Percentiles rank a stretch among this genome's conserved stretches.
These are phyloP conservation scores for Amylocarpus encephaloides DNA, from an alignment of 2,329 filamentous ascomycete species.

Conservation along the genomic window DNA sequence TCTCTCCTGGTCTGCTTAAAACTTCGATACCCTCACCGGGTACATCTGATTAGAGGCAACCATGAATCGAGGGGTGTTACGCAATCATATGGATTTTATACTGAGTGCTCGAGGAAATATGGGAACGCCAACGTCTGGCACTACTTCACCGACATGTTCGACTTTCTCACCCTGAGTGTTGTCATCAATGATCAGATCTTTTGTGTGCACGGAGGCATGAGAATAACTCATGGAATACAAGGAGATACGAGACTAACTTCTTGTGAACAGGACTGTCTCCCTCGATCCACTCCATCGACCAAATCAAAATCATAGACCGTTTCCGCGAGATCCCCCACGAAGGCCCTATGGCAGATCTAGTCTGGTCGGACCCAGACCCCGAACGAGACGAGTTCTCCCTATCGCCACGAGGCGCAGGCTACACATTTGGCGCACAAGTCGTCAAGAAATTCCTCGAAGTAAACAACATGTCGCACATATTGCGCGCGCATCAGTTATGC, in stretches of 20 bases:
- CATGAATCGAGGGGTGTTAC: conserved; percentile 97
- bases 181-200: conserved; percentile 99
- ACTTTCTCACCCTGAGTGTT: conserved; percentile 92
- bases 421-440: conserved; percentile 95
- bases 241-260: not conserved
- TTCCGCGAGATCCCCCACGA: conserved; percentile 98
- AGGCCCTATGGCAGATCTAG: conserved; percentile 97
- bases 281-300: conserved; percentile 95
- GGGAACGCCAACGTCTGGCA: conserved; percentile 99
- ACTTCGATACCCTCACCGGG: conserved; percentile 89
- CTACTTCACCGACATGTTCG: conserved; percentile 99
- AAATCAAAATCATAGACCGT: conserved; percentile 99
- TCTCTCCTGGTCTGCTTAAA: conserved; percentile 96
- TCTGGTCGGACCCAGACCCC: conserved; percentile 97
- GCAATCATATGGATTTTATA: conserved; percentile 98
- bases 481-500: conserved; percentile 96
- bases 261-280: conserved; percentile 60
- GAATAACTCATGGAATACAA: conserved; percentile 4
- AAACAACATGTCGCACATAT: conserved; percentile 95
- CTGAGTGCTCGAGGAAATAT: conserved; percentile 95
- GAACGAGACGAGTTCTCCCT: conserved; percentile 96
- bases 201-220: conserved; percentile 83
- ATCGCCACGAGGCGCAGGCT: conserved; percentile 86
- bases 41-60: conserved; percentile 94
- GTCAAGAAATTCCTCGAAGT: conserved; percentile 97